Evolutionary conservation across 768 basidiomycete species (phyloP).

Genomic region (Auricularia auricula-judae): DNA sequence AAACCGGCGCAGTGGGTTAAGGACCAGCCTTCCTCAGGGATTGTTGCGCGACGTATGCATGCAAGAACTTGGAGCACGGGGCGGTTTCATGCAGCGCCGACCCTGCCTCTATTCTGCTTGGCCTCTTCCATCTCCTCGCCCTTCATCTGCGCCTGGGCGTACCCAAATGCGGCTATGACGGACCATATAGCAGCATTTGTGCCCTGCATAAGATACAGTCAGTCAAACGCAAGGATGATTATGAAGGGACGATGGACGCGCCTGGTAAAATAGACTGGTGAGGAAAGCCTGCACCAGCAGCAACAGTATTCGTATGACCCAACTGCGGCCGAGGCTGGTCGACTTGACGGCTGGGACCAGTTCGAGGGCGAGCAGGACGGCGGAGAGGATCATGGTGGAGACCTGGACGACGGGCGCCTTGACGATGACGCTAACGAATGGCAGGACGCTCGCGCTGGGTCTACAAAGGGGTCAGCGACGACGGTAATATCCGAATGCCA

Average conservation of each 20-base stretch:
- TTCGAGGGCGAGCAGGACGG: conserved; percentile 56
- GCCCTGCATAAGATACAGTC: conserved; percentile 36
- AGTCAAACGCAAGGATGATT: not conserved
- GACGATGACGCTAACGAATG: conserved; percentile 63
- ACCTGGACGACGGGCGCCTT: conserved; percentile 66
- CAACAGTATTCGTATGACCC: conserved; percentile 48
- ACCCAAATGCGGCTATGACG: conserved; percentile 57
- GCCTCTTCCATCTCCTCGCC: conserved; percentile 63
- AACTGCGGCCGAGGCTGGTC: conserved; percentile 51
- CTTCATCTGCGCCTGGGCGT: conserved; percentile 48
- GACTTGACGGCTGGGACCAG: conserved; percentile 46
- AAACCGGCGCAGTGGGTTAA: too few species aligned
- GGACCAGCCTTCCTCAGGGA: too few species aligned
- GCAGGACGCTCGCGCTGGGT: conserved; percentile 46
- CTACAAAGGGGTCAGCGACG: conserved; percentile 22
- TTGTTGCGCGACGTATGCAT: not conserved
- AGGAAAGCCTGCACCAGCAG: conserved; percentile 54
- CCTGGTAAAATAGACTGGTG: conserved; percentile 71
- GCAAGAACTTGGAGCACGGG: not conserved
- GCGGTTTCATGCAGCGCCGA: conserved; percentile 16
- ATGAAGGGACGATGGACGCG: conserved; percentile 17
- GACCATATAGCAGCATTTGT: conserved; percentile 78
- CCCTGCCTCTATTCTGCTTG: conserved; percentile 50
- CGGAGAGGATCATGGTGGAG: conserved; percentile 47
- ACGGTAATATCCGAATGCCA: not conserved